These are phyloP conservation scores for Craspedostauros australis DNA, from an alignment of 108 stramenopile genomes.

Conservation along the genomic window DNA sequence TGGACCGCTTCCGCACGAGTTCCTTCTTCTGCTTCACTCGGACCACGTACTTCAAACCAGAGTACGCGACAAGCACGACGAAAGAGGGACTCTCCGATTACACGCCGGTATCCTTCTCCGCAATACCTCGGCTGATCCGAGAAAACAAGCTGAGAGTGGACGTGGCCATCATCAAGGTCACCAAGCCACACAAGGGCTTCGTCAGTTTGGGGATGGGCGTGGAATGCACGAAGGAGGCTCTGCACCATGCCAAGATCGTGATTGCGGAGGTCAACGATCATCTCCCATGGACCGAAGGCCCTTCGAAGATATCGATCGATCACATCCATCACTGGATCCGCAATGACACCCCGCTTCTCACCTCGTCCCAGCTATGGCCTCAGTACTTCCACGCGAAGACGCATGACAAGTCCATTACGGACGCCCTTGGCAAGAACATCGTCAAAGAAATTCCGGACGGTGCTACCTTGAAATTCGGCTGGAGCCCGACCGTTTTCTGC, in stretches of 20 bases:
- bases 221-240: slow-evolving; percentile 19
- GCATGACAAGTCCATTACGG: slow-evolving; percentile 5
- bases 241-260: slow-evolving; percentile 21
- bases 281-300: slow-evolving; percentile 42
- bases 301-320: slow-evolving; percentile 1
- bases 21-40: slow-evolving; percentile 11
- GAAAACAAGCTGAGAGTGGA: slow-evolving; percentile 22
- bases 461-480: slow-evolving; percentile 27
- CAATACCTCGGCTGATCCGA: slow-evolving; percentile 11
- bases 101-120: slow-evolving; percentile 11
- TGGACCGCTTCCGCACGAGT: slow-evolving; percentile 29
- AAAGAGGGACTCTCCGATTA: slow-evolving; percentile 26
- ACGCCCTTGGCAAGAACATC: slow-evolving; percentile 16
- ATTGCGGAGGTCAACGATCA: slow-evolving; percentile 32
- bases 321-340: slow-evolving; percentile 30
- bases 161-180: slow-evolving; percentile 30
- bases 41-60: slow-evolving; percentile 8
- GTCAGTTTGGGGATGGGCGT: slow-evolving; percentile 27
- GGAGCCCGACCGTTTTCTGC: slow-evolving; percentile 8
- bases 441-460: slow-evolving; percentile 27
- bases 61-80: background rate
- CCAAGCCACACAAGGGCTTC: slow-evolving; percentile 30
- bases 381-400: background rate
- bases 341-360: slow-evolving; percentile 13
- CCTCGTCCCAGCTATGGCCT: slow-evolving; percentile 27